Conservation (phyloP, 2,329 filamentous ascomycete genomes). For the Penicillium expansum region DNA sequence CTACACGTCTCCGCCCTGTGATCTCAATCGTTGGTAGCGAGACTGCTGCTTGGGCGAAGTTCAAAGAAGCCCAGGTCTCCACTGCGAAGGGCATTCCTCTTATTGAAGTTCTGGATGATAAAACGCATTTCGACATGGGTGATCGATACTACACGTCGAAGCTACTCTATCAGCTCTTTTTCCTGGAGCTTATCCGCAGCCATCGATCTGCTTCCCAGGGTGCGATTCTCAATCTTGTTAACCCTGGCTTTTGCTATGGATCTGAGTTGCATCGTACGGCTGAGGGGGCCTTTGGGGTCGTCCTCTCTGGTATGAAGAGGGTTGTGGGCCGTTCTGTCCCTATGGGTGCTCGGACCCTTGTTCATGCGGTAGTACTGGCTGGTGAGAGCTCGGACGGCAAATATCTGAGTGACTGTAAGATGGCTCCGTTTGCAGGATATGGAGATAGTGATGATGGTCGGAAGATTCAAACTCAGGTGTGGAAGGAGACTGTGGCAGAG, state of each 20-base stretch:
- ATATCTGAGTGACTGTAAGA: not conserved
- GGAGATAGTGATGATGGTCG: not conserved
- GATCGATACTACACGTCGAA: not conserved
- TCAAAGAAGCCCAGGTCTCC: not conserved
- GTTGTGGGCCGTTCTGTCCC: not conserved
- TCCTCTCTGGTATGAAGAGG: not conserved
- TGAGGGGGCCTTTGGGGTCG: not conserved
- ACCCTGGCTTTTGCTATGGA: constrained; percentile 1
- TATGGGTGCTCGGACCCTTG: not conserved
- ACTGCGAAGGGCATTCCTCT: no score
- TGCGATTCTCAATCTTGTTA: not conserved
- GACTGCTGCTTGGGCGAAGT: constrained; percentile 2
- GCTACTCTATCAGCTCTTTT: not conserved
- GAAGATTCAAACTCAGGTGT: not conserved
- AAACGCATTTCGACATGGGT: not conserved
- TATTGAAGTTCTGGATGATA: not conserved
- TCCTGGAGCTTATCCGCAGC: no score
- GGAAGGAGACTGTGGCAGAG: no score
- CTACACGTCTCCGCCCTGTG: not conserved
- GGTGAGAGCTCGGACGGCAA: not conserved
- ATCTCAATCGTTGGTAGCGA: constrained; percentile 1
- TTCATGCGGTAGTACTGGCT: not conserved
- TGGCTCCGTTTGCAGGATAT: not conserved
- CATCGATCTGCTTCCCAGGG: no score
- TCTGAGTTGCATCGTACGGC: constrained; percentile 1